Percentiles rank a stretch among this genome's conserved stretches.
These are phyloP conservation scores for Umbilicus rupestris DNA, from an alignment of 164 flowering plant genomes.

Conservation along the genomic window DNA sequence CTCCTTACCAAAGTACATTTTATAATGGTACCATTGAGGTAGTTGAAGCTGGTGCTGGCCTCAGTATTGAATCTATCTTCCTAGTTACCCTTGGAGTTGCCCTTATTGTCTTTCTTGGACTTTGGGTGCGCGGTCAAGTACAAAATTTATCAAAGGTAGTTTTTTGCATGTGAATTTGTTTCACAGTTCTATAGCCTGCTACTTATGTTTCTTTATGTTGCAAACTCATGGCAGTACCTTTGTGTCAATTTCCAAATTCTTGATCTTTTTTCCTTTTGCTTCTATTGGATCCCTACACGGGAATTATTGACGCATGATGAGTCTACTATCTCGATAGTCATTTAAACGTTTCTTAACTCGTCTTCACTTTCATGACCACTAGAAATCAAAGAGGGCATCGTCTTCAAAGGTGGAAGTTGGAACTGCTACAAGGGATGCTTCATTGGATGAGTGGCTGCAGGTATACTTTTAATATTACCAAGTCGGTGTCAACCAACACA, in stretches of 20 bases:
- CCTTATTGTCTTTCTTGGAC: conserved; percentile 55
- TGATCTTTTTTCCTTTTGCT: no score
- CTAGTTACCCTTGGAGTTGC: conserved; percentile 65
- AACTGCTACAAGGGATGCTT: not conserved
- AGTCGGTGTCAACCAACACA: no score
- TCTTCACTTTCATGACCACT: not conserved
- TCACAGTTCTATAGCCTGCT: no score
- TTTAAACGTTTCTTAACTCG: conserved; percentile 71
- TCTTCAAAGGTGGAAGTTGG: conserved; percentile 16
- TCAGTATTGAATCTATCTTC: conserved; percentile 81
- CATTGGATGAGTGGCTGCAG: conserved; percentile 1
- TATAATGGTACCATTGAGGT: conserved; percentile 96
- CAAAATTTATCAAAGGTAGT: conserved; percentile 70
- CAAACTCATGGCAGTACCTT: no score
- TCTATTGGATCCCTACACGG: no score
- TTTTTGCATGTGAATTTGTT: not conserved
- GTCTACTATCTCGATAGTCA: conserved; percentile 35
- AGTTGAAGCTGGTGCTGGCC: conserved; percentile 61
- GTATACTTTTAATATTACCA: not conserved
- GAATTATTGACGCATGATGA: not conserved
- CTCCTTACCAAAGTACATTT: conserved; percentile 62
- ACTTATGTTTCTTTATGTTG: no score
- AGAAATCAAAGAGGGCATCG: not conserved
- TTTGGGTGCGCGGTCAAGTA: conserved; percentile 61
- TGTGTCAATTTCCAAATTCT: no score